Percentiles rank a stretch among this genome's conserved stretches.
Evolutionary conservation across 73 alveolate genomes (phyloP).

Genomic region (Paramecium primaurelia): DNA sequence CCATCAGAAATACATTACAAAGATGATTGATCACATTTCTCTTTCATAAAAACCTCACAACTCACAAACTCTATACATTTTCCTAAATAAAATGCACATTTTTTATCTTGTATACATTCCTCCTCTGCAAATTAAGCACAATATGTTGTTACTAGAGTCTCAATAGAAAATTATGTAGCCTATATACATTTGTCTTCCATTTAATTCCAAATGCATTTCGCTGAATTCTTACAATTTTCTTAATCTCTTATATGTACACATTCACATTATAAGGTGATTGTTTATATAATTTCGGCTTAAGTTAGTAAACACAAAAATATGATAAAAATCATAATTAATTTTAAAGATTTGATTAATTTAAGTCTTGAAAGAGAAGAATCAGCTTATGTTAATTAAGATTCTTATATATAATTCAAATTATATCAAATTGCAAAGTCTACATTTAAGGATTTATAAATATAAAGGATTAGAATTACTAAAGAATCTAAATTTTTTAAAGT

Average conservation of each 20-base stretch:
- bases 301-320: neutral
- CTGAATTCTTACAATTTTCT: neutral
- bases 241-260: neutral
- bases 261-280: neutral
- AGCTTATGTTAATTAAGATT: too few relatives aligned
- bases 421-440: too few relatives aligned
- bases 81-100: neutral
- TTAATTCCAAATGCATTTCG: neutral
- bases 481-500: too few relatives aligned
- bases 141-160: neutral
- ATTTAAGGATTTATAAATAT: too few relatives aligned
- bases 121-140: neutral
- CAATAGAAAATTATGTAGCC: neutral
- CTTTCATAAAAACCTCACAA: neutral
- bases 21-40: neutral
- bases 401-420: too few relatives aligned
- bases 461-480: too few relatives aligned
- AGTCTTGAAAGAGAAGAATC: neutral
- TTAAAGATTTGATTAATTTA: neutral
- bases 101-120: neutral
- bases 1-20: neutral
- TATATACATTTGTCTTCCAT: neutral
- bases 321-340: neutral
- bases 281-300: neutral
- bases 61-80: neutral